Evolutionary conservation across 1,284 basidiomycete species (phyloP).

Genomic region (Porphyrellus sp.): DNA sequence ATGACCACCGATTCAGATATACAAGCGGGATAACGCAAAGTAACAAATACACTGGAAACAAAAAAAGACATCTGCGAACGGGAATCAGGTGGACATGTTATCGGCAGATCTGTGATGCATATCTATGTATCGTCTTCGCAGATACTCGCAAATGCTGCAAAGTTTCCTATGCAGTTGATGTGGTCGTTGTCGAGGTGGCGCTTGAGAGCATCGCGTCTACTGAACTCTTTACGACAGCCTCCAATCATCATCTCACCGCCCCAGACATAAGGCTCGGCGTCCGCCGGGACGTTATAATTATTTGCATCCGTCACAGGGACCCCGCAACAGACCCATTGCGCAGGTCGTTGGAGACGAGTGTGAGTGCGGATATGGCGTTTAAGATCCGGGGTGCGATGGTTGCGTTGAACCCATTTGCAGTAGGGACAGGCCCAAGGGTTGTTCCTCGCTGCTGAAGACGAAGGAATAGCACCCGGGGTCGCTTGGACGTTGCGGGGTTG

Average conservation of each 20-base stretch:
- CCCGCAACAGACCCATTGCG: constrained; percentile 40
- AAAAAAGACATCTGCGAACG: constrained; percentile 2
- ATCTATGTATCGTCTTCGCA: constrained; percentile 27
- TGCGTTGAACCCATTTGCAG: constrained; percentile 36
- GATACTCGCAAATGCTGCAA: constrained; percentile 27
- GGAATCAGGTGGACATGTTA: constrained; percentile 1
- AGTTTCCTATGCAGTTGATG: constrained; percentile 40
- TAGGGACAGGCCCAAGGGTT: constrained; percentile 35
- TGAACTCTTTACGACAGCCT: constrained; percentile 51
- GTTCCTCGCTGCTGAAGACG: constrained; percentile 19
- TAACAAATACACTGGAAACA: constrained; percentile 13
- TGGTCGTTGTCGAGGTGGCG: constrained; percentile 50
- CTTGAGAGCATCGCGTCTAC: constrained; percentile 53
- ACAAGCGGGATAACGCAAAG: background rate
- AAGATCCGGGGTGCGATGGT: constrained; percentile 49
- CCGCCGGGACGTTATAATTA: constrained; percentile 27
- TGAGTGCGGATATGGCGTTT: constrained; percentile 53
- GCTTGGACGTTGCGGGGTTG: constrained; percentile 43
- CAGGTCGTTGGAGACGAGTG: constrained; percentile 33
- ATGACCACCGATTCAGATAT: constrained; percentile 12
- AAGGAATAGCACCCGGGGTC: constrained; percentile 11
- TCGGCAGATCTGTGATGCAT: background rate
- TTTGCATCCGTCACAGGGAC: constrained; percentile 38
- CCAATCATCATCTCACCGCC: constrained; percentile 41
- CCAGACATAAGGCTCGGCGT: constrained; percentile 34